A percentile compares a stretch with the other conserved stretches of the same genome.
These are phyloP conservation scores for Pharnaceum exiguum DNA, from an alignment of 148 eudicot species.

Conservation along the genomic window DNA sequence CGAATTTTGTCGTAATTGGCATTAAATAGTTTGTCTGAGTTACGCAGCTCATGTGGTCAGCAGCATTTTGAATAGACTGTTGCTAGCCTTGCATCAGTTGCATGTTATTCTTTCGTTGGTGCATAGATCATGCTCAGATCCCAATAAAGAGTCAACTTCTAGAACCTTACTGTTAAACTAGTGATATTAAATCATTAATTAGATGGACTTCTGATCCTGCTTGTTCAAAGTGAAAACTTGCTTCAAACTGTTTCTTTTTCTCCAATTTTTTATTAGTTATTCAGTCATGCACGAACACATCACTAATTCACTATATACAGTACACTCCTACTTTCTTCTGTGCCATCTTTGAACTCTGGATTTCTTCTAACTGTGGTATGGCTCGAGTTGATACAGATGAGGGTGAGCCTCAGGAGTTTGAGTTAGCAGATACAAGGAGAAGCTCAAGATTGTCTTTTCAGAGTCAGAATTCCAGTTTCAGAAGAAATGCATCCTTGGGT, in stretches of 20 bases:
- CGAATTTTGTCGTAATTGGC: background rate
- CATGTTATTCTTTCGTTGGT: background rate
- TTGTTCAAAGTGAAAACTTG: too few species aligned
- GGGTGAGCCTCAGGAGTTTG: constrained; percentile 31
- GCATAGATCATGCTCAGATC: background rate
- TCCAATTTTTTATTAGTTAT: background rate
- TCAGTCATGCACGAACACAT: background rate
- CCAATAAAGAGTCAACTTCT: background rate
- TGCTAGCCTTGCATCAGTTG: background rate
- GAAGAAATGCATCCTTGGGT: constrained; percentile 25
- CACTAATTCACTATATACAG: background rate
- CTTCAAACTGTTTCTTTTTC: background rate
- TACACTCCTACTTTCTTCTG: background rate
- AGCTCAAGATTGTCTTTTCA: constrained; percentile 42
- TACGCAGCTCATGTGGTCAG: background rate
- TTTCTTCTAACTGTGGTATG: constrained; percentile 24
- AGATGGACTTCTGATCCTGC: too few species aligned
- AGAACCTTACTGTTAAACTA: too few species aligned
- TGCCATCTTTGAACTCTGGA: constrained; percentile 6
- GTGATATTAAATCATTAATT: too few species aligned
- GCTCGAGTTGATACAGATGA: constrained; percentile 38
- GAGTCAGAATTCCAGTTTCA: constrained; percentile 31
- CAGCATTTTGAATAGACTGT: background rate
- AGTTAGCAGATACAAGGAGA: constrained; percentile 38
- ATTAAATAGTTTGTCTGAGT: background rate